Conservation (phyloP, 148 eudicot species). For the Heliosperma pusillum region DNA sequence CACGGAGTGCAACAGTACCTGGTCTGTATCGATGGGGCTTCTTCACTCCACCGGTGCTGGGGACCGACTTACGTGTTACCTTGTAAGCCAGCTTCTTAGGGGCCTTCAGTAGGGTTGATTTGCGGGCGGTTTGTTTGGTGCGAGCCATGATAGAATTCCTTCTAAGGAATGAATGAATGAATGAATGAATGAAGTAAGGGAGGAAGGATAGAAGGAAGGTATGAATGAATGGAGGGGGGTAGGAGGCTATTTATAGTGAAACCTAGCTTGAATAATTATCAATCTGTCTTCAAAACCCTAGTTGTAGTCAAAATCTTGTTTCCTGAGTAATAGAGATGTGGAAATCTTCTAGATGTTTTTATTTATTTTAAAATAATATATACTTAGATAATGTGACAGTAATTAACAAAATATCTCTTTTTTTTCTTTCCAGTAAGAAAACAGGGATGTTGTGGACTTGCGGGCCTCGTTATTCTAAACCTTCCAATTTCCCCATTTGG, state of each 20-base stretch:
- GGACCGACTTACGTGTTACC: slow-evolving; percentile 8
- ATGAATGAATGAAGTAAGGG: neutral
- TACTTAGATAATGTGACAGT: neutral
- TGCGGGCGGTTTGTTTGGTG: slow-evolving; percentile 12
- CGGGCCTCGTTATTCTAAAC: neutral
- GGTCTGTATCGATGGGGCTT: slow-evolving; percentile 9
- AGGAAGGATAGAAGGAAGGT: neutral
- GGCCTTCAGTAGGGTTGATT: neutral
- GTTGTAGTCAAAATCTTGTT: slow-evolving; percentile 7
- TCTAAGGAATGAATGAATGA: neutral
- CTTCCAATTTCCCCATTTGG: neutral
- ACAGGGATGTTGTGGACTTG: neutral
- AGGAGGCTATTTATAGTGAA: slow-evolving; percentile 7
- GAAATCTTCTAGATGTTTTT: slow-evolving; percentile 1
- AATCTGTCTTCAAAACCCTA: neutral
- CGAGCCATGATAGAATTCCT: neutral
- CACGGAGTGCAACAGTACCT: slow-evolving; percentile 9
- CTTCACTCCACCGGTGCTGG: slow-evolving; percentile 7
- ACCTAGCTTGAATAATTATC: neutral
- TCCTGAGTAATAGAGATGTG: neutral
- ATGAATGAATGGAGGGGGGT: neutral
- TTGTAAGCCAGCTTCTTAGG: slow-evolving; percentile 12
- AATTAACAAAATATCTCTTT: neutral
- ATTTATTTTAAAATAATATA: neutral
- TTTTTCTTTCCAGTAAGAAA: neutral